Evolutionary conservation across 108 stramenopile genomes (phyloP), one percentile per base, ranked within the genome.

Genomic region (Cyclotella sp.): DNA sequence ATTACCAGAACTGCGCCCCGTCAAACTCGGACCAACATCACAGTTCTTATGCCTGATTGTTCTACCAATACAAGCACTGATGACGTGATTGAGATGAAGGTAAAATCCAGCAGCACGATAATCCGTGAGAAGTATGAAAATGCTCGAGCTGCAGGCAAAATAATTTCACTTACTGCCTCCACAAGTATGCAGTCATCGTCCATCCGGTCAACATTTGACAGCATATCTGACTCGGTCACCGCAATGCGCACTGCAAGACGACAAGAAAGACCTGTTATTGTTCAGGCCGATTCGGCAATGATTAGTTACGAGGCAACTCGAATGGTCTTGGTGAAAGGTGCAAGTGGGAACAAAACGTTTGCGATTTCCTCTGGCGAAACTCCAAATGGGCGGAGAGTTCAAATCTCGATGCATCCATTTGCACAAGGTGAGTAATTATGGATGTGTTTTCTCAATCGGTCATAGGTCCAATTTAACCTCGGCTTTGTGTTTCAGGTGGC

Each of bases 331-430:
- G 24, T 24, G 3, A 62, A 39, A 26, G 61, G 40, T 40, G 15
- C 61, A n/a, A 30, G 40, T 30, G 64, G 64, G 15, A 24, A 46
- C 14, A 19, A 45, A 21, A 46, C 15, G 19, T 65, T 65, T 46
- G 1, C 64, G 2, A 43, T 46, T 14, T 9, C 43, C 10, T 12
- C 45, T 2, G 24, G 45, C 9, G 64, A 65, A 46, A 6, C 40
- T 5, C 22, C 64, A 4, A 70, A 60, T 19, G 52, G 26, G 3
- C 54, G 58, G 4, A 60, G 41, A 47, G 53, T 70, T 22, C 26
- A 24, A 42, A 40, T 70, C 18, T 70, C 69, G 10, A 70, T 70
- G 51, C 51, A 60, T 55, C 69, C 69, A 70, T 70, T 70, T 60
- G 69, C 69, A 14, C 69, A 60, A 42, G 69, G 69, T 46, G 68